These are phyloP conservation scores for Blastobotrys buckinghamii DNA, from an alignment of 1,139 yeast genomes.

Conservation along the genomic window DNA sequence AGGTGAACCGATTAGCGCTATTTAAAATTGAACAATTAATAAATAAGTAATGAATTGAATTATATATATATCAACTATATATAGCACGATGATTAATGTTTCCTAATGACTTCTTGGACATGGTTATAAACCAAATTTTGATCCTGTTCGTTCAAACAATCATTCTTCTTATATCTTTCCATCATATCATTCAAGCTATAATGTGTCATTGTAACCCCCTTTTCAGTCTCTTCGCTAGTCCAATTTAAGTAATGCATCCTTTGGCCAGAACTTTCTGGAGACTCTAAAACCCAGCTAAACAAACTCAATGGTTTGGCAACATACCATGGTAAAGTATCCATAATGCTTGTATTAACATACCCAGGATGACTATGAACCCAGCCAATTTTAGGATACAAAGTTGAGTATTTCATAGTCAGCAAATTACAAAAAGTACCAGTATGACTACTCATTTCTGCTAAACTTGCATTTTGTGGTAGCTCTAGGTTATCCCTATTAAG, in stretches of 20 bases:
- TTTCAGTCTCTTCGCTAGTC: background rate
- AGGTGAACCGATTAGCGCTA: too few relatives aligned
- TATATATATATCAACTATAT: too few relatives aligned
- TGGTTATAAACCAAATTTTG: constrained; percentile 26
- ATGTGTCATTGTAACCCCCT: constrained; percentile 15
- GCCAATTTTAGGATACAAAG: constrained; percentile 23
- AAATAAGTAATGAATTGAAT: too few relatives aligned
- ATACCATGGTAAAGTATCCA: constrained; percentile 15
- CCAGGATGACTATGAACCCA: constrained; percentile 31
- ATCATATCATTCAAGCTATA: constrained; percentile 13
- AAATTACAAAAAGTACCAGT: background rate
- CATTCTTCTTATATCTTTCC: constrained; percentile 13
- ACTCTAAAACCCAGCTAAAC: background rate
- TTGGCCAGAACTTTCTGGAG: background rate
- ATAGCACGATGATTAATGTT: too few relatives aligned
- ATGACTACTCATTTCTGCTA: constrained; percentile 10
- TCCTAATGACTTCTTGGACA: constrained; percentile 16
- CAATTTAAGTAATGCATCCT: background rate
- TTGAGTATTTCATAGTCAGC: constrained; percentile 18
- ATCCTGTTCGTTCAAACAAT: constrained; percentile 16
- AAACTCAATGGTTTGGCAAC: background rate
- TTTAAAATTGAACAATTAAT: too few relatives aligned
- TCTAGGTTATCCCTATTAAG: constrained; percentile 24
- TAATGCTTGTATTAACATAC: constrained; percentile 22
- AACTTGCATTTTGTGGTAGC: constrained; percentile 21